Evolutionary conservation across 495 filamentous ascomycete genomes (phyloP).

Genomic region (Penicillium bovifimosum): DNA sequence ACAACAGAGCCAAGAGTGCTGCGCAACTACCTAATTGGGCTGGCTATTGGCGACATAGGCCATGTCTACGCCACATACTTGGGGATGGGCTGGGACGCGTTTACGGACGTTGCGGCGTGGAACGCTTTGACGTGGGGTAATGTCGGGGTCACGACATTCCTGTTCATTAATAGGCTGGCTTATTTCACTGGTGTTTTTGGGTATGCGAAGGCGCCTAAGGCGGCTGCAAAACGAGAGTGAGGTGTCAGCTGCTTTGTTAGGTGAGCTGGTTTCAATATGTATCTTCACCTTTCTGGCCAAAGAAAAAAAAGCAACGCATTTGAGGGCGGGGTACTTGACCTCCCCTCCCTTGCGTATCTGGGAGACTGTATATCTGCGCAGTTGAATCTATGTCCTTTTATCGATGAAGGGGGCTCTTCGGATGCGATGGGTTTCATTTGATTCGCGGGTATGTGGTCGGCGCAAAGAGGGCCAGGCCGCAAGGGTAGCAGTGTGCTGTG

Average conservation of each 20-base stretch:
- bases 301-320: not conserved
- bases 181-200: constrained; percentile 60
- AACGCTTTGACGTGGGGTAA: constrained; percentile 71
- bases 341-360: not conserved
- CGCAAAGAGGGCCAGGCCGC: not conserved
- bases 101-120: constrained; percentile 54
- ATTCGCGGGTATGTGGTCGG: not conserved
- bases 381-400: not conserved
- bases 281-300: not conserved
- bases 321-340: not conserved
- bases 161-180: constrained; percentile 50
- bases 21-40: constrained; percentile 59
- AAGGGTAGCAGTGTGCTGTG: not conserved
- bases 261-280: not conserved
- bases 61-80: constrained; percentile 60
- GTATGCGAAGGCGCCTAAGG: constrained; percentile 23
- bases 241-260: not conserved
- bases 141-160: constrained; percentile 52
- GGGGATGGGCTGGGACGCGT: constrained; percentile 50
- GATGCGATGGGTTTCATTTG: constrained; percentile 1
- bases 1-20: constrained; percentile 61
- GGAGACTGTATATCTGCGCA: not conserved
- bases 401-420: constrained; percentile 2
- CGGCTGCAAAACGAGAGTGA: constrained; percentile 23
- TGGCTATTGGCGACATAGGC: constrained; percentile 62